Evolutionary conservation across 306 rosid genomes (phyloP), one percentile per base, ranked within the genome.

Genomic region (Corylus americana): DNA sequence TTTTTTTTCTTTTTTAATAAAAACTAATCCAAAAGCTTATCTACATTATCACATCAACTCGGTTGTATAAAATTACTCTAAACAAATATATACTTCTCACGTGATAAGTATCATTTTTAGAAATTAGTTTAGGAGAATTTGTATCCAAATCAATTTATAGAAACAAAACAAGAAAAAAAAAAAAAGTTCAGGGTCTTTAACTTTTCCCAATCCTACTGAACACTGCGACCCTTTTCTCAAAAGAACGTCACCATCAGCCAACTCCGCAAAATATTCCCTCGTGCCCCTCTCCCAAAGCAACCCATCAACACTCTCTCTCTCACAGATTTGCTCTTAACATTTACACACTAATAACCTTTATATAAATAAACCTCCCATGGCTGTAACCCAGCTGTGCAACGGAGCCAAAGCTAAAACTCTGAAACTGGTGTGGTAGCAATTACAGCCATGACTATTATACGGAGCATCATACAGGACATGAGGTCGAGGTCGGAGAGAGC

Each of bases 401-500:
- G 66, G 10, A 59, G 59, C 11, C 66, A 22, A n/a, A 25, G 37
- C 6, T 25, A 11, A 22, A 3, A 10, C 53, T 59, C 66, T 22
- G 35, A 5, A 4, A 25, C 39, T 25, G 31, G 35, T 49, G 14
- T 9, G 14, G 14, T 11, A 49, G 53, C 14, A 12, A 49, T 11
- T 20, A 2, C 42, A 20, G n/a, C 75, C 39, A 90, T 92, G 93
- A 79, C 92, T 18, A 81, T 92, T 20, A 82, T 88, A 11, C 72
- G 86, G 76, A 89, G 87, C 80, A 74, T 94, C 80, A 80, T 94
- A 2, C 91, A 85, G 53, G 97, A 94, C 29, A 90, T 96, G 85
- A 91, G 91, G 86, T 91, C 93, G 7, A 79, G 98, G 77, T 90
- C 97, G 58, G 93, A 82, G 44, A 81, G 96, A 1, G 97, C 80